Base-by-base conservation (phyloP, 768 basidiomycete genomes). In the Sporobolomyces phaffii region DNA sequence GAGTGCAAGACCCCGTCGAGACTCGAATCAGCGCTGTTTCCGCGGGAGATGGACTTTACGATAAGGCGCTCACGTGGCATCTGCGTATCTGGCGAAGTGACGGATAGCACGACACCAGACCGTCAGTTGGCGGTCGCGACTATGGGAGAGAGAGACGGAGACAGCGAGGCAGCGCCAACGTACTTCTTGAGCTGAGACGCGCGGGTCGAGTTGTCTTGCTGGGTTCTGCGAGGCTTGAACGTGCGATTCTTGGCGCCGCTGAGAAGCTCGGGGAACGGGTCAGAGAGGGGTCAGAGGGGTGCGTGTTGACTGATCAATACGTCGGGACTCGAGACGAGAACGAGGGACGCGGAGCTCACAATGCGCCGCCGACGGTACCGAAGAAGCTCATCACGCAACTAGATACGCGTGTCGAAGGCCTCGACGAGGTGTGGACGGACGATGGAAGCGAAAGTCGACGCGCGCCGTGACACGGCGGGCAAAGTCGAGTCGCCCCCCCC, bases 171-270 rank as follows among this genome's bases (percentile, higher is more conserved):
- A 36, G 51, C 14, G 51, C 14, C 6, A 52, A 47, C 31, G 40
- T 76, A 98, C 82, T 97, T 97, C 78, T 96, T 86, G 70, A 99
- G 81, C 80, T 98, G 94, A 77, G 93, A 97, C 77, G 97, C 94
- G 79, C 94, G 94, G 2, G 63, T 72, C 24, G 53, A 49, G 47
- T 43, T 64, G 43, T 72, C 70, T 9, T 34, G 49, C 20, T 50
- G 52, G 13, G 54, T 63, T 49, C 89, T 91, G 74, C 91, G 87
- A 33, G 94, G 94, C 76, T 93, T 94, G 84, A 98, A 97, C 22
- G 94, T 92, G 61, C 90, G 86, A 41, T 89, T 90, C 81, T 91
- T 92, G 45, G 88, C 90, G 50, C 90, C 91, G 64, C 47, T 28
- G 60, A 5, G 11, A 48, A 3, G 31, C 13, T 7, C 52, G 11